phyloP scores from a whole-genome alignment of 495 filamentous ascomycete genomes.

The Xylaria nigripes region DNA sequence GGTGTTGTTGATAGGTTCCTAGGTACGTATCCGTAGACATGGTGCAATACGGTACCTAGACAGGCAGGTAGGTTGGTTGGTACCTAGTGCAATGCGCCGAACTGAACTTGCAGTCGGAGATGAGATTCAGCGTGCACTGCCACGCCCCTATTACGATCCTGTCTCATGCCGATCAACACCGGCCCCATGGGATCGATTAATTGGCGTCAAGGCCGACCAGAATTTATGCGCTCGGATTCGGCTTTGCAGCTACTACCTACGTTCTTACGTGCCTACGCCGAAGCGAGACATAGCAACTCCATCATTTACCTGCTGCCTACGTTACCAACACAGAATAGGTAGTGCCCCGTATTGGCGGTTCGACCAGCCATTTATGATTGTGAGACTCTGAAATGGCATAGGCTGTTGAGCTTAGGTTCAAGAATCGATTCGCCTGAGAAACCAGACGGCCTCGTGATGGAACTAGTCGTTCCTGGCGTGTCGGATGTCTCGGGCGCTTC shows the following conservation, averaged over 20 bases:
- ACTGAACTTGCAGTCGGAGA: background rate
- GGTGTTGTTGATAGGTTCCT: too few relatives aligned
- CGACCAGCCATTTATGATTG: background rate
- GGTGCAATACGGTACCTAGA: too few relatives aligned
- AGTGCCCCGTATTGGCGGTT: background rate
- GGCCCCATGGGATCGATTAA: background rate
- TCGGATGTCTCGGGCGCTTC: constrained; percentile 9
- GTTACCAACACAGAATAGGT: background rate
- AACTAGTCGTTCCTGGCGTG: background rate
- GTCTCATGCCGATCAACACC: constrained; percentile 7
- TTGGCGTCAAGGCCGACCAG: background rate
- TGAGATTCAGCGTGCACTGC: constrained; percentile 5
- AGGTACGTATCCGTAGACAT: too few relatives aligned
- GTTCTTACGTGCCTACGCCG: too few relatives aligned
- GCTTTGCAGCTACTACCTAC: too few relatives aligned
- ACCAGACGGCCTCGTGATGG: constrained; percentile 8
- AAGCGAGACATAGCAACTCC: constrained; percentile 3
- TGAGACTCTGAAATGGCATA: background rate
- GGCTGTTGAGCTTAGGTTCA: too few relatives aligned
- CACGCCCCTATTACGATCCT: background rate
- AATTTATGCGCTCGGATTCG: background rate
- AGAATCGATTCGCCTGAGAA: constrained; percentile 5
- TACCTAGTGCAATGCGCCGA: background rate
- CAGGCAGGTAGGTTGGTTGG: too few relatives aligned
- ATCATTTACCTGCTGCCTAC: background rate